Conservation (phyloP, 2,329 filamentous ascomycete genomes). For the Verticillium dahliae region DNA sequence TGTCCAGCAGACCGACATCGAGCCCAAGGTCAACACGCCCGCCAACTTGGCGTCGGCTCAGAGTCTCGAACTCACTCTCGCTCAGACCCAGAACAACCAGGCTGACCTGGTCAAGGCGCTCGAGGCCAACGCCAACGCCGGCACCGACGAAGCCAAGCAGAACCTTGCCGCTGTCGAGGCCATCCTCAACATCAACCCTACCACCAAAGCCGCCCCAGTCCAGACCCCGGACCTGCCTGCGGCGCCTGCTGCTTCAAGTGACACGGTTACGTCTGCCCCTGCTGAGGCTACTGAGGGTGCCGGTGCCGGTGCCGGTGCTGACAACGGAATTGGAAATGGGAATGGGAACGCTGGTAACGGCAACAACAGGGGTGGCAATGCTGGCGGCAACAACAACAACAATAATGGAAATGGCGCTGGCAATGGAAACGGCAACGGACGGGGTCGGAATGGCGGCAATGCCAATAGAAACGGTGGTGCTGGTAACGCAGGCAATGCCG, state of each 20-base stretch:
- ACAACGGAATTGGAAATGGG: neutral
- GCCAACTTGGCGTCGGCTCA: conserved; percentile 38
- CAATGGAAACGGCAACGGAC: conserved; percentile 2
- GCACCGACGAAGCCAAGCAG: conserved; percentile 16
- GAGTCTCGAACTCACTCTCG: conserved; percentile 34
- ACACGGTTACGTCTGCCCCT: conserved; percentile 7
- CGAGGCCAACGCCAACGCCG: conserved; percentile 35
- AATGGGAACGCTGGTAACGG: neutral
- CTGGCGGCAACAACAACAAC: conserved; percentile 12
- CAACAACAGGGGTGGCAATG: conserved; percentile 7
- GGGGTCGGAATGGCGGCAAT: neutral
- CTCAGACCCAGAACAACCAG: conserved; percentile 44
- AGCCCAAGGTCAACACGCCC: conserved; percentile 33
- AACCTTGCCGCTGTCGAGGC: conserved; percentile 31
- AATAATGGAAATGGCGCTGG: conserved; percentile 12
- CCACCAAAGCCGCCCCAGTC: conserved; percentile 21
- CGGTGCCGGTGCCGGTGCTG: conserved; percentile 5
- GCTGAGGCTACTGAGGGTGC: conserved; percentile 7
- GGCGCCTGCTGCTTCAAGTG: conserved; percentile 8
- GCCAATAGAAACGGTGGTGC: conserved; percentile 5
- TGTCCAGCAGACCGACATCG: conserved; percentile 45
- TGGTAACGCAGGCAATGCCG: conserved; percentile 2
- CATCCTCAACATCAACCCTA: conserved; percentile 22
- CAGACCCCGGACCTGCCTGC: conserved; percentile 23
- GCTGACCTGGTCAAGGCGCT: conserved; percentile 37